Base-by-base conservation (phyloP, 805 yeast species). In the Hanseniaspora vineae region DNA sequence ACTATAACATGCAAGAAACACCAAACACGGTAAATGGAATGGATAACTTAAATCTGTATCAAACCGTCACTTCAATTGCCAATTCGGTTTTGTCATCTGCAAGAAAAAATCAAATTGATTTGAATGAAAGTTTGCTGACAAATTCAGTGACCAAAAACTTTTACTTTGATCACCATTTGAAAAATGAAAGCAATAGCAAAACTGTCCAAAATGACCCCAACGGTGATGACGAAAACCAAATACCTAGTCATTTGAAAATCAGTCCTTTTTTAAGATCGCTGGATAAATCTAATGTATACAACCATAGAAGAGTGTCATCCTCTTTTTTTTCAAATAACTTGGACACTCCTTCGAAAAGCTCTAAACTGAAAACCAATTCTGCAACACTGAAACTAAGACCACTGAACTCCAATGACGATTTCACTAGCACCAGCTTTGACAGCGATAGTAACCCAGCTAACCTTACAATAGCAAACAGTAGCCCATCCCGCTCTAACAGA, bases 21-120 rank as follows among this genome's bases (percentile, higher is more conserved):
- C 42, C 15, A 15, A 11, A 11, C 14, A 11, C 20, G 5, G 23
- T 56, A 35, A 62, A 60, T 45, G 63, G 62, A 2, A 55, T 63
- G 58, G 68, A 64, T 46, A 64, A 63, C 45, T 48, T 64, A 37
- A 62, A 64, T 47, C 42, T 64, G 18, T 64, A 64, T 46, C 60
- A 60, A 45, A 64, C 67, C 1, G 67, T 62, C 0, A 58, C 56
- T 39, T 54, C 65, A 2, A 60, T 63, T 43, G 66, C 66, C 1
- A 60, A 61, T 44, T 59, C 66, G 1, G 66, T 64, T 2, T 50
- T 62, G 11, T 61, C 66, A n/a, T 51, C 62, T n/a, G 52, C 66
- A 9, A 58, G 58, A 33, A 45, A 45, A 39, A 45, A 31, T 13
- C 31, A 39, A 17, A 9, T 39, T n/a, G 19, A 39, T 8, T 19